Evolutionary conservation across 257 asterid genomes (phyloP), one percentile per base, ranked within the genome.

Genomic region (Buddleja alternifolia): DNA sequence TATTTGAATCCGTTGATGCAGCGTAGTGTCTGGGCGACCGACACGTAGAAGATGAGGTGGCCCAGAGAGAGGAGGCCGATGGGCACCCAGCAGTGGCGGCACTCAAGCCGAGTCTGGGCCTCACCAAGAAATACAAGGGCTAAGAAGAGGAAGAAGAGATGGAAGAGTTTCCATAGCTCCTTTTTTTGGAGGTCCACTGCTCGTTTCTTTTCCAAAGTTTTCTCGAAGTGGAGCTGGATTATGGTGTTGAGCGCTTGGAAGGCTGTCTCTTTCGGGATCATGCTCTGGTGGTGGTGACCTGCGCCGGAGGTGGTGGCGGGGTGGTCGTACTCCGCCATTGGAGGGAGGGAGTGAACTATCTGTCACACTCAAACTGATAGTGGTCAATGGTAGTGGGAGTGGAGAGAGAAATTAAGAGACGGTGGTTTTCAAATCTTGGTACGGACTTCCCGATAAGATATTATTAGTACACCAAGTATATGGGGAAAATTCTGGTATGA

Each of bases 1-100:
- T 90, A 93, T 88, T 93, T 93, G 83, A 90, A 93, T 14, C 98
- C 98, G 75, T 90, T 93, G 76, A 90, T 86, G 86, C 97, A 93
- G 39, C 98, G 84, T 47, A 90, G 86, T 0, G 98, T 93, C 69
- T 93, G 97, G 6, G 96, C 96, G 29, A 90, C 98, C 3, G 97
- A 82, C 8, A 90, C 96, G 66, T 93, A 93, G 78, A 93, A 93
- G 20, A 93, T 83, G 61, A 93, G 76, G 80, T 93, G 98, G 50
- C 89, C 86, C 52, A 88, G 32, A 2, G 98, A 88, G 34, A 93
- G 85, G 1, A 93, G 85, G 36, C 97, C 98, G 29, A 93, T 88
- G 25, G 98, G 97, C 14, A 88, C 73, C 98, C 98, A 93, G 50
- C 97, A 90, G 42, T 93, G 98, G 67, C 93, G 73, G 84, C 97